Base-by-base conservation (phyloP, 441 rosid genomes). In the Pelargonium cotyledonis region DNA sequence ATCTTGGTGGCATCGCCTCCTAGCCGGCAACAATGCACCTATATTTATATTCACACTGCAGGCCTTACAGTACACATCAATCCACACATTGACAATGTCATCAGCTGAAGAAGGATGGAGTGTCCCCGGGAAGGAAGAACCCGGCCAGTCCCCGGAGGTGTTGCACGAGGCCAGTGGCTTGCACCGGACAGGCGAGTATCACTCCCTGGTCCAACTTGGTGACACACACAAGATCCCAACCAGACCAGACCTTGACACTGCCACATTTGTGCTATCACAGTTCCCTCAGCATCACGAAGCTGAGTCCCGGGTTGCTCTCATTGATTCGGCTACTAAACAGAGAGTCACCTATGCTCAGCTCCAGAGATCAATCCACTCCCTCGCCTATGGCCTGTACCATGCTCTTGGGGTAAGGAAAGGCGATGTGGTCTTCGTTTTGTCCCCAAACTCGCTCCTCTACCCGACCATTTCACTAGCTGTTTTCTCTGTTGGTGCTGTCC, bases 391-490 rank as follows among this genome's bases (percentile, higher is more conserved):
- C 3, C 77, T 88, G 26, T 70, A 81, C 72, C 84, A 79, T 0
- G 84, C 73, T 4, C 77, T 77, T 0, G 89, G 89, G 38, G 62
- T 88, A 68, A 72, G 68, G 12, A 85, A 82, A 77, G 89, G 87
- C 0, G 86, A 86, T 8, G 88, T 84, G 0, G 83, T 86, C 64
- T 84, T 88, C 41, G 73, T 88, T 29, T 62, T 88, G 68, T 83
- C 91, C 0, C 89, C 91, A 0, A 88, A 88, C 73, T 83, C 87
- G 1, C 63, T 85, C 71, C 44, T 85, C 21, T 88, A 80, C 66
- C 85, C 91, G 3, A 65, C 75, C 3, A 81, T 88, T 6, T 83
- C 87, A 44, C 80, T 88, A 0, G 89, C 87, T 21, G 75, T 85
- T 71, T 73, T 86, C 41, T 81, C 87, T 3, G 55, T 82, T 0